Conservation (phyloP, 1,284 basidiomycete species). For the Melanopsichium pennsylvanicum region DNA sequence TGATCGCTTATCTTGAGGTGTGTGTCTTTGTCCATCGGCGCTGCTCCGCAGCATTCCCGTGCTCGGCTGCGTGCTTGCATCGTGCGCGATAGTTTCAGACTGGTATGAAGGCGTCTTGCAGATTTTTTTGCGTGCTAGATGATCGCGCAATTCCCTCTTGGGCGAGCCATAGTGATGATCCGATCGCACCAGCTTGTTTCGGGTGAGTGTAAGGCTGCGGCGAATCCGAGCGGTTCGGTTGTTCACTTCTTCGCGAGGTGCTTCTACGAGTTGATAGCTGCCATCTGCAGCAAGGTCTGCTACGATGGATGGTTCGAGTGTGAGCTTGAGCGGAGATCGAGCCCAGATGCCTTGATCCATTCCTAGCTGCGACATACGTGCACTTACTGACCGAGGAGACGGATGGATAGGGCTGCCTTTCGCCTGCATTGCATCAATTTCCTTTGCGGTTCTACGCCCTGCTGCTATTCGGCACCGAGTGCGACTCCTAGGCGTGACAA, state of each 20-base stretch:
- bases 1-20: slow-evolving; percentile 8
- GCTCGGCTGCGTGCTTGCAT: no score
- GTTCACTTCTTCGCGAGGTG: no score
- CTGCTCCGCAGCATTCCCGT: no score
- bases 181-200: slow-evolving; percentile 6
- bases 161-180: slow-evolving; percentile 23
- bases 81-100: no score
- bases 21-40: neutral
- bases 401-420: neutral
- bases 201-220: no score
- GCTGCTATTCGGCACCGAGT: slow-evolving; percentile 16
- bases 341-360: slow-evolving; percentile 34
- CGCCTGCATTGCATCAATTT: neutral
- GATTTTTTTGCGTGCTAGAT: slow-evolving; percentile 2
- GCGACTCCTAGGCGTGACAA: slow-evolving; percentile 20
- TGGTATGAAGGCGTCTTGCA: no score
- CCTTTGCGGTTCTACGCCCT: neutral
- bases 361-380: slow-evolving; percentile 16
- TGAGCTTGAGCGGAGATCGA: slow-evolving; percentile 16
- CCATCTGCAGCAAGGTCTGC: no score
- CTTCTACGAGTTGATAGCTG: slow-evolving; percentile 5
- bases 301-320: neutral
- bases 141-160: slow-evolving; percentile 18
- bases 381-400: slow-evolving; percentile 7
- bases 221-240: no score